These are phyloP conservation scores for Fusarium sulawesiense DNA, from an alignment of 2,329 filamentous ascomycete genomes.

Conservation along the genomic window DNA sequence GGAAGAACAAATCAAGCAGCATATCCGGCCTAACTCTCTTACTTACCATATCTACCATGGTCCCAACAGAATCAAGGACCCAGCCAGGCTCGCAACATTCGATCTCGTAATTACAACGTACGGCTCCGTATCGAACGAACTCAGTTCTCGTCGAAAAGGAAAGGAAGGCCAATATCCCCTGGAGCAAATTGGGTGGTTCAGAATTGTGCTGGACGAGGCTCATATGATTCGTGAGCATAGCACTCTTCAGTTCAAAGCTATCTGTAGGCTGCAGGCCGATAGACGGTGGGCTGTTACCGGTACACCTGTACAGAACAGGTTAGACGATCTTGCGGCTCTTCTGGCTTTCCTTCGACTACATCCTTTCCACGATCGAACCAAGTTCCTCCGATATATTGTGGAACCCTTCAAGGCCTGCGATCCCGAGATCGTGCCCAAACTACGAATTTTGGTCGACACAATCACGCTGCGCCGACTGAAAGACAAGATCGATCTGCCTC, in stretches of 20 bases:
- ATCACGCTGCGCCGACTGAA: constrained; percentile 92
- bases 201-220: constrained; percentile 93
- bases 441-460: constrained; percentile 92
- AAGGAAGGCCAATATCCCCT: constrained; percentile 73
- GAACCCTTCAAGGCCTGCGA: constrained; percentile 89
- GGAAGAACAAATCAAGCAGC: constrained; percentile 90
- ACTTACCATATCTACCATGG: constrained; percentile 90
- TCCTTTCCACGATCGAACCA: constrained; percentile 82
- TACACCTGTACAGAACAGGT: constrained; percentile 92
- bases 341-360: constrained; percentile 86
- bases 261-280: constrained; percentile 81
- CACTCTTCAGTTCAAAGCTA: constrained; percentile 85
- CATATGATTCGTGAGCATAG: constrained; percentile 91
- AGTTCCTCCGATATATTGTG: constrained; percentile 84
- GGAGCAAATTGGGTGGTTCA: constrained; percentile 87
- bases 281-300: constrained; percentile 97
- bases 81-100: constrained; percentile 74
- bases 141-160: constrained; percentile 70
- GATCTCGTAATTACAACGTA: constrained; percentile 95
- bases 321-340: constrained; percentile 89
- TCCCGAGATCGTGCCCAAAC: constrained; percentile 82
- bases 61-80: constrained; percentile 75
- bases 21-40: constrained; percentile 73
- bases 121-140: constrained; percentile 84
- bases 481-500: constrained; percentile 86